Evolutionary conservation across 176 grass and related monocot genomes (phyloP), one percentile per base, ranked within the genome.

Genomic region (Poa annua): DNA sequence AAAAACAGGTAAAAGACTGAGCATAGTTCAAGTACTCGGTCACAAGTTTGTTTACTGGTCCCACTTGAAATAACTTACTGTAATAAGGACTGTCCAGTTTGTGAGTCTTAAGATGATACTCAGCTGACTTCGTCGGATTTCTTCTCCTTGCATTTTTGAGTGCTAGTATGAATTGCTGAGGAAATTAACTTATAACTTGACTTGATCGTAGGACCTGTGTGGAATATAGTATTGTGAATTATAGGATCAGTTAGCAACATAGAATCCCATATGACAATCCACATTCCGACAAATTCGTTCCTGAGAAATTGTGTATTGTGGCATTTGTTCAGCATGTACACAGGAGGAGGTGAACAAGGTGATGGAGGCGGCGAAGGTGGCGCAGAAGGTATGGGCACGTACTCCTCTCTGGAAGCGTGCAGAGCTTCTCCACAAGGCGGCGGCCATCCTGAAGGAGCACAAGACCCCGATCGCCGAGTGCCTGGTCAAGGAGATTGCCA

Each of bases 341-440:
- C 96, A 98, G 82, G 96, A 93, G 86, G 96, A 98, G 83, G 96
- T 98, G 62, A 98, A 98, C 89, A 98, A 93, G 84, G 96, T 90
- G 36, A 98, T 98, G 91, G 96, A 98, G 17, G 55, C 67, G 0
- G 90, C 96, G 7, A 98, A 98, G 87, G 87, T 79, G 44, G 93
- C 89, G 0, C 96, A 98, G 74, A 98, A 93, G 85, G 66, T 59
- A 1, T 98, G 96, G 93, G 89, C 96, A 0, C 82, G 91, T 66
- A 98, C 89, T 1, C 96, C 96, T 0, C 87, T 98, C 13, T 98
- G 96, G 96, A 98, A 96, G 81, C 89, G 96, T 9, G 93, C 93
- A 0, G 96, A 98, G 83, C 85, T 95, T 45, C 90, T 98, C 39
- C 96, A 98, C 83, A 96, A 92, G 87, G 93, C 96, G 0, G 96